Evolutionary conservation across 768 basidiomycete genomes (phyloP).

Genomic region (Hygrophorus russula): DNA sequence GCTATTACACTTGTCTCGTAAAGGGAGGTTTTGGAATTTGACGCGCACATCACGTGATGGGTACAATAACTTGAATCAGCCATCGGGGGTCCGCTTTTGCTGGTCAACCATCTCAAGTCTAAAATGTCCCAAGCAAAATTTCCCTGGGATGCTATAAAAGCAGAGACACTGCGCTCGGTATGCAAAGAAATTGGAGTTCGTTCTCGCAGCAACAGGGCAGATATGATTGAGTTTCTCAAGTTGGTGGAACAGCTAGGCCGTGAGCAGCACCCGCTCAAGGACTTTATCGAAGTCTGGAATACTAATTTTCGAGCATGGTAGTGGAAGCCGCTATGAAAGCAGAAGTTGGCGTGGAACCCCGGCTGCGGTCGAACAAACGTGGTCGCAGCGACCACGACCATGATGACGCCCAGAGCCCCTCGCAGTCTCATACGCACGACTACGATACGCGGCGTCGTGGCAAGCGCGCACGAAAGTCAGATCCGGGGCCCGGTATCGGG

Average conservation of each 20-base stretch:
- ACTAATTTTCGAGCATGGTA: not conserved
- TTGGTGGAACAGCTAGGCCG: not conserved
- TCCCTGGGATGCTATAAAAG: conserved; percentile 5
- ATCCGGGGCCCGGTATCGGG: not conserved
- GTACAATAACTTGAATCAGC: no score
- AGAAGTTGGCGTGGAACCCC: not conserved
- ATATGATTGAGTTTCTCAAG: not conserved
- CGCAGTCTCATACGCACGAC: not conserved
- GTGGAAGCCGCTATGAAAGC: conserved; percentile 1
- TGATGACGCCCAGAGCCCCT: no score
- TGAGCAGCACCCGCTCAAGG: not conserved
- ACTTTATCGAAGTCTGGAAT: no score
- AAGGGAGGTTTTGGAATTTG: no score
- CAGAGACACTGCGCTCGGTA: not conserved
- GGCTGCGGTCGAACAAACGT: not conserved
- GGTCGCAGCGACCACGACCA: no score
- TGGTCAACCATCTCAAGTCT: no score
- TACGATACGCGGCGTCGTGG: not conserved
- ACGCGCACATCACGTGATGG: no score
- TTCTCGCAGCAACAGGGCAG: not conserved
- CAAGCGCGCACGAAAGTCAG: not conserved
- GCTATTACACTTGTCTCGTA: no score
- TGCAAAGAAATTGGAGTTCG: not conserved
- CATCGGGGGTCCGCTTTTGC: no score
- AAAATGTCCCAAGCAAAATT: not conserved